phyloP scores from a whole-genome alignment of 345 rosid genomes.

The Pistacia vera region DNA sequence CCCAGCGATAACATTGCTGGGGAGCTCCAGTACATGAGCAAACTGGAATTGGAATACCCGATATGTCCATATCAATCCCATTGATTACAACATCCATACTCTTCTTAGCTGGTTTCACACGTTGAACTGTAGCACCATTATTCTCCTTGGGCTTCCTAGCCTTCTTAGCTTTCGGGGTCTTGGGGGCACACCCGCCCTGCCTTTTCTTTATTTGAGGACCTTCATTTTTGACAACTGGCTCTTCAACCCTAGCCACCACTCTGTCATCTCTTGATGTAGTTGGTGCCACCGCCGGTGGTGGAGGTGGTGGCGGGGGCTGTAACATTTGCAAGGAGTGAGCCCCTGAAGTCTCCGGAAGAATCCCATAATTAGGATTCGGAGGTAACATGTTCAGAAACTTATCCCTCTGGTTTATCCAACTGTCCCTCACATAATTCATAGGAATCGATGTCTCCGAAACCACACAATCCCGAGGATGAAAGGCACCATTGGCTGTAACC shows the following conservation, averaged over 20 bases:
- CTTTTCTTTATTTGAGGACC: constrained; percentile 63
- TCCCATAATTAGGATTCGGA: constrained; percentile 40
- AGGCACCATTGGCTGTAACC: constrained; percentile 51
- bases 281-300: not conserved
- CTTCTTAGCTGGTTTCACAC: constrained; percentile 80
- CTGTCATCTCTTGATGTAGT: constrained; percentile 24
- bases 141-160: constrained; percentile 79
- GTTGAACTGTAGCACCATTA: constrained; percentile 42
- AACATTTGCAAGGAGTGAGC: constrained; percentile 66
- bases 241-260: constrained; percentile 52
- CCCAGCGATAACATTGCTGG: constrained; percentile 98
- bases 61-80: constrained; percentile 87
- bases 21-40: constrained; percentile 96
- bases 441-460: constrained; percentile 58
- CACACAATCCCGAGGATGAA: constrained; percentile 58
- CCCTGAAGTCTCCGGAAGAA: constrained; percentile 64
- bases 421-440: constrained; percentile 61
- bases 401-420: constrained; percentile 76
- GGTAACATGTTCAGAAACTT: constrained; percentile 69
- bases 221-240: constrained; percentile 45
- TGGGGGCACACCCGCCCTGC: constrained; percentile 48
- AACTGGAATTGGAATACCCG: constrained; percentile 81
- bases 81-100: constrained; percentile 78
- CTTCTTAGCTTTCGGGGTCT: constrained; percentile 73
- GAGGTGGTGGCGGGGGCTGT: constrained; percentile 42